phyloP scores from a whole-genome alignment of 768 basidiomycete species.

The Tylopilus plumbeoviolaceoides region DNA sequence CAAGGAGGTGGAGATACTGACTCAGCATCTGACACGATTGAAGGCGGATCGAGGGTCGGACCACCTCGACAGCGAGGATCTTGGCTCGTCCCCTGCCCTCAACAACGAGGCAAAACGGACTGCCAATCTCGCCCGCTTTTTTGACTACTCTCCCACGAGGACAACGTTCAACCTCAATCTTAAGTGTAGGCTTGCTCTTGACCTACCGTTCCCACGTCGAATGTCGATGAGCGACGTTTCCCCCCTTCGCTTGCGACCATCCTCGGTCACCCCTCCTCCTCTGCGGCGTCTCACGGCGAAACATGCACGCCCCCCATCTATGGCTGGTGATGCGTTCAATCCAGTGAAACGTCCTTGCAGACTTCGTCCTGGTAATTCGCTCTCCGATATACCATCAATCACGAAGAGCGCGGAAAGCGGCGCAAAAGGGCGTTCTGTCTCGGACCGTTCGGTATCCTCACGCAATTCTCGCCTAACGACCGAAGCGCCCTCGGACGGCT shows the following conservation, averaged over 20 bases:
- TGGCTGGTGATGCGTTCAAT: constrained; percentile 26
- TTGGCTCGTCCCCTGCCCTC: constrained; percentile 8
- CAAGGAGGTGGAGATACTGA: constrained; percentile 35
- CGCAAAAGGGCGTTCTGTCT: constrained; percentile 14
- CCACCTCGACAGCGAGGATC: constrained; percentile 17
- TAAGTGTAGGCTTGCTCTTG: constrained; percentile 28
- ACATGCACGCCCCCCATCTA: constrained; percentile 24
- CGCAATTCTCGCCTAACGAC: constrained; percentile 22
- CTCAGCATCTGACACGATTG: constrained; percentile 34
- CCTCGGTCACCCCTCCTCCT: constrained; percentile 25
- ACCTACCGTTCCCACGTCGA: constrained; percentile 31
- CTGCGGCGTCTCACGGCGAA: constrained; percentile 24
- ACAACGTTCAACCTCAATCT: constrained; percentile 31
- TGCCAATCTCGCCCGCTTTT: constrained; percentile 39
- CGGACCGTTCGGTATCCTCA: constrained; percentile 17
- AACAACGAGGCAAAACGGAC: constrained; percentile 26
- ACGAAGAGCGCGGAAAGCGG: constrained; percentile 17
- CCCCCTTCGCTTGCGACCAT: constrained; percentile 33
- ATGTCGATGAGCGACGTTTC: constrained; percentile 34
- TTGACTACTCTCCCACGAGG: constrained; percentile 33
- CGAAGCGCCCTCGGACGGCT: constrained; percentile 15
- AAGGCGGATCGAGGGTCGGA: constrained; percentile 23
- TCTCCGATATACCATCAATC: constrained; percentile 13
- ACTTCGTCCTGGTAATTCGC: constrained; percentile 16
- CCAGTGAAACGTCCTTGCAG: constrained; percentile 29